Evolutionary conservation across 495 filamentous ascomycete genomes (phyloP).

Genomic region (Aspergillus nidulans): DNA sequence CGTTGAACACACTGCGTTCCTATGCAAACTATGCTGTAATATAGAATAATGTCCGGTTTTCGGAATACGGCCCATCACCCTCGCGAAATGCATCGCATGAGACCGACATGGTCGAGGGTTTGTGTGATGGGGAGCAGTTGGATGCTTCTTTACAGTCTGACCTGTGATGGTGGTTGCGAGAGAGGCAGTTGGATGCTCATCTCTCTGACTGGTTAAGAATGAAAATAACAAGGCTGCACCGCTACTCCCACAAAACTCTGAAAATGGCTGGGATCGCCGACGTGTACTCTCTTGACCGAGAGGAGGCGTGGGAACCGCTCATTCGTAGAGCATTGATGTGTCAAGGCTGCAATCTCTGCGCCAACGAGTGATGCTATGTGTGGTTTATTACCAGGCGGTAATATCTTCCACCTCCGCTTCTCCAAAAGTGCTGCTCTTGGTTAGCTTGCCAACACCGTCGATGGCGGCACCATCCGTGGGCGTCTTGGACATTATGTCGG

Average conservation of each 20-base stretch:
- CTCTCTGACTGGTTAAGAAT: constrained; percentile 43
- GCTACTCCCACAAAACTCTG: constrained; percentile 31
- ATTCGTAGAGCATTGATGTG: constrained; percentile 11
- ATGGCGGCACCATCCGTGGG: constrained; percentile 36
- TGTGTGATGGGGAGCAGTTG: constrained; percentile 48
- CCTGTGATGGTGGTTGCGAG: constrained; percentile 30
- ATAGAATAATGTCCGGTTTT: constrained; percentile 7
- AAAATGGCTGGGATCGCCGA: constrained; percentile 12
- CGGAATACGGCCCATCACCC: constrained; percentile 22
- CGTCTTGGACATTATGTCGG: constrained; percentile 74
- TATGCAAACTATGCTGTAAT: constrained; percentile 9
- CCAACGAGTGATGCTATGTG: constrained; percentile 8
- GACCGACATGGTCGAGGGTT: constrained; percentile 22
- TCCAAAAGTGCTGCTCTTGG: constrained; percentile 84
- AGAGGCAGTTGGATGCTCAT: constrained; percentile 49
- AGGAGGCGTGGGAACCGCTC: constrained; percentile 8
- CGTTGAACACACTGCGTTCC: not conserved
- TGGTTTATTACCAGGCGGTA: constrained; percentile 72
- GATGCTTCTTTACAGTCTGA: constrained; percentile 49
- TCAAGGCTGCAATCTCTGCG: constrained; percentile 34
- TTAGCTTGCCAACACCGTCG: constrained; percentile 45
- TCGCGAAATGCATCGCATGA: constrained; percentile 2
- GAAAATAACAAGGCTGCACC: constrained; percentile 38
- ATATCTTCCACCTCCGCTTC: constrained; percentile 97
- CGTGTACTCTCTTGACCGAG: constrained; percentile 18